Base-by-base conservation (phyloP, 331 rosid species). In the Pyracantha coccinea region DNA sequence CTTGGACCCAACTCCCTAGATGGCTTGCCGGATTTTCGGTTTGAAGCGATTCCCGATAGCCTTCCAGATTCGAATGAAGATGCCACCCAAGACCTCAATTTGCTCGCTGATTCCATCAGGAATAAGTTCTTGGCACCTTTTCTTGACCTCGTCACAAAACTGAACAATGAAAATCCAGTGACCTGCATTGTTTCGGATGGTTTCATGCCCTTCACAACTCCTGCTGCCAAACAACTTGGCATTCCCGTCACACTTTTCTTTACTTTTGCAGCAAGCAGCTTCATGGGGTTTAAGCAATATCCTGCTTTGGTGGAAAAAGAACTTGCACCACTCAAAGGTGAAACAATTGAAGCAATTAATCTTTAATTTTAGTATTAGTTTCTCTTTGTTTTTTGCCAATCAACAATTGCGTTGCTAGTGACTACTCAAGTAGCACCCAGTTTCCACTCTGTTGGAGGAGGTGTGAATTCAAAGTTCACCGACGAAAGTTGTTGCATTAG, bases 1-100 rank as follows among this genome's bases (percentile, higher is more conserved):
- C 61, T 12, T 0, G 74, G 72, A 4, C 28, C 65, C 6, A 65
- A 64, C 6, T 38, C 68, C 13, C 45, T 76, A 8, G 27, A 33
- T 8, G 74, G 73, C 54, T 31, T 66, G 70, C 66, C 71, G 5
- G 72, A 53, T 21, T 78, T 78, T 38, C 35, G 61, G 7, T 78
- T 78, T 8, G 77, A 78, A 55, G 38, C 84, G 2, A 76, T 81
- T 25, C 75, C 78, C 0, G 84, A 81, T 17, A 59, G 80, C 8
- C 66, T 76, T 28, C 69, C 80, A 6, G 55, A 29, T 13, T 58
- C 76, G 0, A 38, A 73, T 24, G 29, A 14, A 14, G 62, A 81
- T 35, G 57, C 72, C 25, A 60, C 73, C 25, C 81, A 81, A 27
- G 81, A 77, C 35, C 1, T 60, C 8, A 4, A 21, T 7, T 1